These are phyloP conservation scores for Aureobasidium subglaciale DNA, from an alignment of 2,329 filamentous ascomycete species.

Conservation along the genomic window DNA sequence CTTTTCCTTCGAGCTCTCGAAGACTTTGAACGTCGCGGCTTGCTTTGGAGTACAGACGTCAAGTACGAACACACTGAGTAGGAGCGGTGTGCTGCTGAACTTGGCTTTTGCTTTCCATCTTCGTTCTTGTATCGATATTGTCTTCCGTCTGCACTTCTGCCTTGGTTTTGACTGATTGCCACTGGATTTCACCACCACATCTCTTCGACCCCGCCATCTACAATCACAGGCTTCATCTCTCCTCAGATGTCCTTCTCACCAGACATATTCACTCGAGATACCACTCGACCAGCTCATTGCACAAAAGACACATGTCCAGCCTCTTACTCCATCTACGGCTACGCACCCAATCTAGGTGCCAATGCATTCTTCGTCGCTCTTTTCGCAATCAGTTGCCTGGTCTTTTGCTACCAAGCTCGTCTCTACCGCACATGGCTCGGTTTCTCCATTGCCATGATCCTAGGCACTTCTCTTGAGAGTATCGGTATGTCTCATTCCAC, in stretches of 20 bases:
- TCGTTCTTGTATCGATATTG: not conserved
- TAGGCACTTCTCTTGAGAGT: conserved; percentile 37
- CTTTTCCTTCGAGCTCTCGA: not conserved
- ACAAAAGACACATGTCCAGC: conserved; percentile 10
- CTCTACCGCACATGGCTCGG: conserved; percentile 30
- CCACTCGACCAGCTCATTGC: not conserved
- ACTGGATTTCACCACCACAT: not conserved
- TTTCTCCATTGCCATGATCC: conserved; percentile 35
- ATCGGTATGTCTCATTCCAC: conserved; percentile 24
- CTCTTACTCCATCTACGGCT: conserved; percentile 21
- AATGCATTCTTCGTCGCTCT: conserved; percentile 34
- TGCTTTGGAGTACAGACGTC: not conserved
- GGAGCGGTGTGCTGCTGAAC: not conserved
- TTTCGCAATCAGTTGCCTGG: conserved; percentile 28
- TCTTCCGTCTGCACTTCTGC: too few relatives aligned
- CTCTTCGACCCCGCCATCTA: too few relatives aligned
- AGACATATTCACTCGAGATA: not conserved
- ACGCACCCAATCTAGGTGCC: conserved; percentile 32
- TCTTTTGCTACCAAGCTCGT: conserved; percentile 28
- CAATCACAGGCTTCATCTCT: not conserved
- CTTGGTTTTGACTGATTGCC: not conserved
- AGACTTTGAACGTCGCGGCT: not conserved
- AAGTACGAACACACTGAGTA: not conserved
- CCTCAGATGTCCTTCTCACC: not conserved
- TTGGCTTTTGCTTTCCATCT: not conserved